These are phyloP conservation scores for Arthrinium phaeospermum DNA, from an alignment of 2,329 filamentous ascomycete species.

Conservation along the genomic window DNA sequence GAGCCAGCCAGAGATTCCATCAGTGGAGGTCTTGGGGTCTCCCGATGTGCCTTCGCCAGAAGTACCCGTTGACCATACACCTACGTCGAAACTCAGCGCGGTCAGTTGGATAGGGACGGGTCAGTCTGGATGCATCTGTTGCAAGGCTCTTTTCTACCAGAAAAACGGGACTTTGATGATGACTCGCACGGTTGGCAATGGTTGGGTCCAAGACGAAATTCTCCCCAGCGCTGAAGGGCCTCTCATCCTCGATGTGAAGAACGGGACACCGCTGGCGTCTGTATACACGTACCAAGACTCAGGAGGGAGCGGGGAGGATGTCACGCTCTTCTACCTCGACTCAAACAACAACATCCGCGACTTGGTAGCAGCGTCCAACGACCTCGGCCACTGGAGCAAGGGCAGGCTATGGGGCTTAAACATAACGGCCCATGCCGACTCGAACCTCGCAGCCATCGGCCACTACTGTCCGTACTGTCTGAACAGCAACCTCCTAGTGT, in stretches of 20 bases:
- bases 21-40: neutral
- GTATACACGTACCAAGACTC: neutral
- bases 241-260: neutral
- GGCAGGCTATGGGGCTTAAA: neutral
- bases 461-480: neutral
- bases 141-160: neutral
- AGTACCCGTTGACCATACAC: neutral
- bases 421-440: neutral
- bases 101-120: neutral
- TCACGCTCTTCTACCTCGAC: neutral
- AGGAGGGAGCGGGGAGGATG: neutral
- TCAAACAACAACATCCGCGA: neutral
- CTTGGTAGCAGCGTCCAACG: neutral
- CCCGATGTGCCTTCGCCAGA: neutral
- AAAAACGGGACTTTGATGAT: neutral
- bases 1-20: no score
- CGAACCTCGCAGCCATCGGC: neutral
- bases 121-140: no score
- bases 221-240: neutral
- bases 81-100: neutral
- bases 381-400: neutral
- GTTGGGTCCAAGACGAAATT: neutral
- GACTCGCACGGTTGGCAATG: neutral
- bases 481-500: neutral
- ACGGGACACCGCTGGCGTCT: neutral